Base-by-base conservation (phyloP, 805 yeast genomes). In the Ogataea kodamae region DNA sequence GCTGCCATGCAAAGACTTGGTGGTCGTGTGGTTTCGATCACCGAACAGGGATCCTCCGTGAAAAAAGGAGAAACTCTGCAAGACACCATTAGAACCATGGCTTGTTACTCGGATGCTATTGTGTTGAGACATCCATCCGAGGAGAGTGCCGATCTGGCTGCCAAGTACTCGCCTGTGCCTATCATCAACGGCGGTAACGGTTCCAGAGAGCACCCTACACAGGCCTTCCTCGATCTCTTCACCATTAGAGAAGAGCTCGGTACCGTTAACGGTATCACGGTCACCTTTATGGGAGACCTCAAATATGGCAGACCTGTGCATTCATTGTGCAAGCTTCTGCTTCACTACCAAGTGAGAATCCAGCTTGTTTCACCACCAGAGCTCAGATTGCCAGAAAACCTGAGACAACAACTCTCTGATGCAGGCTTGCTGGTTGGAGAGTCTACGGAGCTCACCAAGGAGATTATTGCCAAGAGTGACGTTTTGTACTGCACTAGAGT, bases 1-100 rank as follows among this genome's bases (percentile, higher is more conserved):
- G 96, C 96, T 52, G 99, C 99, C 41, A 92, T 92, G 98, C 97
- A 92, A 72, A 84, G 99, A 68, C 73, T 92, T 52, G 99, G 99
- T 62, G 99, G 99, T 58, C 78, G 96, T 64, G 95, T 88, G 49
- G 84, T 94, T 48, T 75, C 94, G 35, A 83, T 92, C 46, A 73
- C 84, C 43, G 83, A 92, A 41, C 78, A 75, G 46, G 73, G 88
- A 20, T 89, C 97, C n/a, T 86, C 96, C 15, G 96, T 89, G 30
- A 85, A 87, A 70, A 92, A 92, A 73, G 99, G 99, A 49, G 99
- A 92, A 72, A 84, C 97, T 27, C 72, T 92, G 56, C 97, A 90
- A 67, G 99, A 92, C 59, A 92, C 98, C 23, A 78, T 92, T 48
- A 79, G 98, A 64, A 78, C 97, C 9, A 72, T 92, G 67, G 95